Evolutionary conservation across 768 basidiomycete species (phyloP), one percentile per base, ranked within the genome.

Genomic region (Goffeauzyma gilvescens): DNA sequence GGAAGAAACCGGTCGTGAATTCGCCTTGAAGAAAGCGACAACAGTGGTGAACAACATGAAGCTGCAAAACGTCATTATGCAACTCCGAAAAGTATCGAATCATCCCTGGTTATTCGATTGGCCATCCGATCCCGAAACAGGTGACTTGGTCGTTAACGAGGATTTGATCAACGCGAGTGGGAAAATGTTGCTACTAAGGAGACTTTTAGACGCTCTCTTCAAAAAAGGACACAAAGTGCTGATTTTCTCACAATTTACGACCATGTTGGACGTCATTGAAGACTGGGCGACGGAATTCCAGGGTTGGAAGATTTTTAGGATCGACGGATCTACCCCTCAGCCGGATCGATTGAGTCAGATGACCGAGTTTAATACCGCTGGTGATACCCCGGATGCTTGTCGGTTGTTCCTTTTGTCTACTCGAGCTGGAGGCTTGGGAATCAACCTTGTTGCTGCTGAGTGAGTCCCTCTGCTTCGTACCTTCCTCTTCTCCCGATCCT

Each of bases 131-230:
- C 68, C 71, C 1, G 53, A 66, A 5, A 81, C 78, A 1, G 67
- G 67, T n/a, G 64, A 75, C 31, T 72, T 72, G 0, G 67, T 79
- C 32, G 63, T 89, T 28, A 75, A 81, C 51, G 76, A 81, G 20
- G 76, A 87, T 53, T 68, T 95, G 24, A 74, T 89, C 20, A 76
- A 79, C 44, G 75, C 76, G 0, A 85, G 81, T 44, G 93, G 93
- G 14, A 98, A 98, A 70, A 96, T 96, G 90, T 79, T 96, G 71
- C 68, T 98, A 2, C 72, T 98, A 0, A 82, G 95, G 49, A 75
- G 87, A 5, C 67, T 98, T 7, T 71, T 98, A 6, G 74, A 74
- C 24, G 86, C 78, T 43, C 65, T 98, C 23, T 84, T 96, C 64
- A 68, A 66, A 28, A 67, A 77, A 2, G 73, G 71, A 6, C 87